Evolutionary conservation across 352 stramenopile species (phyloP), one percentile per base, ranked within the genome.

Genomic region (Globisporangium paddicum): DNA sequence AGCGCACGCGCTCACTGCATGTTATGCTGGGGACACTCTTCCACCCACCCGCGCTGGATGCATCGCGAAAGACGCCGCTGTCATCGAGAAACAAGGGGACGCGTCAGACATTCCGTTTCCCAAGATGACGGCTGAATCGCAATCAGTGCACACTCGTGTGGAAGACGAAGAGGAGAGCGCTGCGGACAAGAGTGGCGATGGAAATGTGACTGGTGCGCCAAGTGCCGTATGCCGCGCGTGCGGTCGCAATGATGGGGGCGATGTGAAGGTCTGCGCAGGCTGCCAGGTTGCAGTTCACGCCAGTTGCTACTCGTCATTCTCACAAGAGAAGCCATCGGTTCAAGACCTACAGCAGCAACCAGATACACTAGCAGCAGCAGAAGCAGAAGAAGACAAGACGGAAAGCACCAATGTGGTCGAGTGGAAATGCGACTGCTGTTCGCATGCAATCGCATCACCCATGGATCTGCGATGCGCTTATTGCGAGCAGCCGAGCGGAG

Each of bases 371-470:
- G 7, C 23, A 49, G 32, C 13, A 54, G 18, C 53, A 47, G 32
- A 53, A 55, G 30, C 26, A 18, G 23, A 50, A 16, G 18, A 46
- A 11, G 32, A 37, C 5, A 14, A 14, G 26, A 25, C 10, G 32
- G 25, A 2, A 41, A 40, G 21, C 6, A n/a, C 13, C 8, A 13
- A 10, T 3, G n/a, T 2, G 9, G 7, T 11, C 14, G 49, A 38
- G 3, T 86, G 76, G 76, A 60, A 55, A 14, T 86, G 76, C 55
- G 76, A 84, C 55, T 77, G 64, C 55, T 86, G 76, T 40, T 28
- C 41, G 46, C 60, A 44, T 23, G 52, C 41, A 11, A 70, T 77
- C 23, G 56, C 37, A 59, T 25, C 50, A 41, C 57, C 41, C n/a
- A 3, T 37, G 18, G 28, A 46, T 45, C 52, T 60, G 21, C 25